Base-by-base conservation (phyloP, 805 yeast species). In the Middelhovenomyces tepae region DNA sequence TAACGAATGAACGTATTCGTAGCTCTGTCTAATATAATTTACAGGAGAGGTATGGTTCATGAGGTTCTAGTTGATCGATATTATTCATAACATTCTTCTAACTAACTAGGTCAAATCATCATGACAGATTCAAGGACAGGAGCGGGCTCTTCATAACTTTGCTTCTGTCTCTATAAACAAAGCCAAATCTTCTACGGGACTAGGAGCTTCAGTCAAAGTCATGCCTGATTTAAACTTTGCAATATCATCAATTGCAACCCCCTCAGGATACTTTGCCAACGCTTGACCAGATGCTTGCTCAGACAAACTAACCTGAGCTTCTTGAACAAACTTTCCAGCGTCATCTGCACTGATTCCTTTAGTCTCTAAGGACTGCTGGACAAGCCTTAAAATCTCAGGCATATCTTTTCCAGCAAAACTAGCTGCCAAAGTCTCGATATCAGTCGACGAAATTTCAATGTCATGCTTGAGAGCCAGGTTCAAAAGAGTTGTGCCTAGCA, bases 141-240 rank as follows among this genome's bases (percentile, higher is more conserved):
- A n/a, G n/a, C 21, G 16, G 23, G 15, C 16, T 27, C 31, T 16
- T 38, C 40, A 49, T 30, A 50, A 38, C 37, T 50, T 50, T 8
- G 44, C 43, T 32, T 42, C 44, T 8, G 44, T 37, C 28, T 51
- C 56, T 27, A 39, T 36, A 32, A 42, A 51, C 9, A 39, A 28
- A 9, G 46, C 29, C 17, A 50, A 34, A 32, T 48, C 53, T 23
- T 31, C 31, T 13, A 54, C 45, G 1, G 93, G 85, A 31, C 50
- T 54, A 7, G 91, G 82, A n/a, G 75, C 67, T 1, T 72, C 71
- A 0, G 86, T 78, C 32, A 73, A 48, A 27, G 59, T 61, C 42
- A 73, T 54, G 2, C 54, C 50, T 13, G 73, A 55, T 53, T 78
- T 79, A 65, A 83, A 81, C 17, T 56, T 63, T 1, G 71, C 74